Base-by-base conservation (phyloP, 495 filamentous ascomycete genomes). In the Hypoxylon rickii region DNA sequence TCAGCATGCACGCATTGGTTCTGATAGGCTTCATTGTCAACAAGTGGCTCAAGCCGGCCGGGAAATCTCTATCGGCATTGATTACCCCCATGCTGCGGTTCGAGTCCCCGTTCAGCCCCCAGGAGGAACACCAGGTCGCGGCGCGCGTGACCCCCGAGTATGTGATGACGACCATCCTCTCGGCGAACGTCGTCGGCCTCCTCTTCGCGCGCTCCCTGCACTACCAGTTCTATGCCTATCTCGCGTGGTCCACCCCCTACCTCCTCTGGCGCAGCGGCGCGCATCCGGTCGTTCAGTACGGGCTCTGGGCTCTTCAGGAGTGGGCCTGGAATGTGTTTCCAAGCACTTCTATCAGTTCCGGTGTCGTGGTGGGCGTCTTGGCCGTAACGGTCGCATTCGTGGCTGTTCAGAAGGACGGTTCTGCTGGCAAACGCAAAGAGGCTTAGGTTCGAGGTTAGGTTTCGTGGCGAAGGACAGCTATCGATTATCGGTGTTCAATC, bases 261-360 rank as follows among this genome's bases (percentile, higher is more conserved):
- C 81, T 98, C 16, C 80, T 97, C 40, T 97, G 92, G 91, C 83
- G 83, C 49, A 84, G 85, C 49, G 86, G 87, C 3, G 61, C 88
- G 52, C 87, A 91, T 62, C 90, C 91, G 4, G 55, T 89, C 7
- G 61, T 90, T 33, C 83, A 90, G 59, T 89, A 85, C 66, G 69
- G 65, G 2, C 61, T 91, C 1, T 98, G 93, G 92, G 86, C 77
- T 6, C 77, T 82, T 38, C 94, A 98, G 69, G 94, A 98, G 64
- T 93, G 89, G 90, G 91, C 89, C 7, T 98, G 94, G 94, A 96
- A 97, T 65, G 84, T 90, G 1, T 98, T 86, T 71, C 94, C 94
- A n/a, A 96, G 91, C 68, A 96, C 92, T 19, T 73, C 86, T 44
- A 54, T 65, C 39, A 97, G 93, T 70, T 96, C 92, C 7, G 73